A percentile compares a stretch with the other conserved stretches of the same genome.
Conservation (phyloP, 1,284 basidiomycete species). For the Ceratobasidium sp. region DNA sequence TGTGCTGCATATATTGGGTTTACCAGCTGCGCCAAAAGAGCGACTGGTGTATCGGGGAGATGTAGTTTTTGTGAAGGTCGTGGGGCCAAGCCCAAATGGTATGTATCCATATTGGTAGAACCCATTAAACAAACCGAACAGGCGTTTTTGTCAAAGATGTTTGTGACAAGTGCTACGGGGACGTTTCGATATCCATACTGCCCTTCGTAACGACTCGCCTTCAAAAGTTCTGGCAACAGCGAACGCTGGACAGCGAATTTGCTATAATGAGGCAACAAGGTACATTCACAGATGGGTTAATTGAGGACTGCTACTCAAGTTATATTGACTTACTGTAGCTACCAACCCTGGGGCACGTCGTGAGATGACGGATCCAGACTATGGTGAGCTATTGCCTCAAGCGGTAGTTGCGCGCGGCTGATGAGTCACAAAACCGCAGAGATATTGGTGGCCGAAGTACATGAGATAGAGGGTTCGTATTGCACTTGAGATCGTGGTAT, state of each 20-base stretch:
- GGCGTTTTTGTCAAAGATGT: background rate
- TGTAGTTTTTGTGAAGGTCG: slow-evolving; percentile 5
- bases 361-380: background rate
- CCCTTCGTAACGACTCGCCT: slow-evolving; percentile 4
- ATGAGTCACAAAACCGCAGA: background rate
- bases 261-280: slow-evolving; percentile 4
- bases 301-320: too few species aligned
- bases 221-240: background rate
- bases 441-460: background rate
- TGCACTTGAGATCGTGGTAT: background rate
- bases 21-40: background rate
- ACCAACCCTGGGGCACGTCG: background rate
- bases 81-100: background rate
- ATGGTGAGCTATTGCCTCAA: background rate
- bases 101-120: background rate
- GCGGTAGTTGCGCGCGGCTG: background rate
- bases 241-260: slow-evolving; percentile 12
- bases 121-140: background rate
- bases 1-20: background rate
- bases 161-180: background rate
- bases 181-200: slow-evolving; percentile 5
- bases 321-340: background rate
- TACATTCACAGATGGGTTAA: too few species aligned
- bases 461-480: background rate
- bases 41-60: slow-evolving; percentile 1